Conservation (phyloP, 176 grass and related monocot species). For the Hordeum marinum region DNA sequence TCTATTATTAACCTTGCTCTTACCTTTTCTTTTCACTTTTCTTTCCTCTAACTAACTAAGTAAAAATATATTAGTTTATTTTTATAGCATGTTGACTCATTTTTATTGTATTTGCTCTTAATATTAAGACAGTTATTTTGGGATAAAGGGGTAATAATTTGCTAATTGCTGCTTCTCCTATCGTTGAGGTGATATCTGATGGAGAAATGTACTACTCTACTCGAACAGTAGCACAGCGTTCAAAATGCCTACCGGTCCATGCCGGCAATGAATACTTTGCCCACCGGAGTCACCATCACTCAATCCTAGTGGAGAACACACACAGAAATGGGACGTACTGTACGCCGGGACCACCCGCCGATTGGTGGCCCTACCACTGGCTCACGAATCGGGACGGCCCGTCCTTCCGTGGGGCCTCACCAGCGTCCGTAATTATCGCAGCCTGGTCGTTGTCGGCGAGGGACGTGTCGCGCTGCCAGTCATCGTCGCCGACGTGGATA, state of each 20-base stretch:
- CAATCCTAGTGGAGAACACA: background rate
- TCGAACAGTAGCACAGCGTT: background rate
- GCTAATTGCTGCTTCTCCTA: background rate
- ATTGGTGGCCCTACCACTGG: background rate
- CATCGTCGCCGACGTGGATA: background rate
- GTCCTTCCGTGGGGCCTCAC: background rate
- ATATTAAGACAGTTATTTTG: too few relatives aligned
- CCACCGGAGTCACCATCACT: slow-evolving; percentile 10
- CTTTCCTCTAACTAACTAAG: too few relatives aligned
- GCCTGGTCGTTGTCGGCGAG: slow-evolving; percentile 22
- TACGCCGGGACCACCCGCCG: background rate
- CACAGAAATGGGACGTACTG: background rate
- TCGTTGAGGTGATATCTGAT: background rate
- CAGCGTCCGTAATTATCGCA: slow-evolving; percentile 35
- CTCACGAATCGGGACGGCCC: background rate
- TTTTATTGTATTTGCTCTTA: too few relatives aligned
- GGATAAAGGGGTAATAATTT: too few relatives aligned
- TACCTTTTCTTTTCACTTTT: too few relatives aligned
- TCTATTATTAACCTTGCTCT: too few relatives aligned
- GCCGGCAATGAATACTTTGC: background rate
- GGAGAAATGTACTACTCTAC: background rate
- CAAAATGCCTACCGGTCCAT: background rate
- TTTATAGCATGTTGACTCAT: too few relatives aligned
- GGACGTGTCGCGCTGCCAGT: slow-evolving; percentile 16
- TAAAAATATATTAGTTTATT: too few relatives aligned